phyloP scores from a whole-genome alignment of 2,329 filamentous ascomycete genomes.

The Alternaria sp. region DNA sequence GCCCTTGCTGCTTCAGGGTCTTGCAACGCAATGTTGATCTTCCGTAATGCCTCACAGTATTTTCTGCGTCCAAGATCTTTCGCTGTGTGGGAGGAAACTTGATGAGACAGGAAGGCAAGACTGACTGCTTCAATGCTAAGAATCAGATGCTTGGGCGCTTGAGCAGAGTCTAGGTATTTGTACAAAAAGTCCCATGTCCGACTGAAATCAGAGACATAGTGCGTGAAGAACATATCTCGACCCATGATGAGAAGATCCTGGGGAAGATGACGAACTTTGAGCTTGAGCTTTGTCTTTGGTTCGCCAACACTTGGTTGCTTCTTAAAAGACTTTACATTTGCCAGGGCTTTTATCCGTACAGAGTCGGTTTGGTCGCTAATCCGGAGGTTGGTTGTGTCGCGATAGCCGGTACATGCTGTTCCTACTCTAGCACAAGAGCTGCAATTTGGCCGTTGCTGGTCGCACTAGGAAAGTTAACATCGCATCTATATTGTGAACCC shows the following conservation, averaged over 20 bases:
- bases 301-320: background rate
- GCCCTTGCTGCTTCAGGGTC: constrained; percentile 20
- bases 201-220: constrained; percentile 38
- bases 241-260: constrained; percentile 29
- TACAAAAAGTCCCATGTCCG: constrained; percentile 35
- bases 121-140: constrained; percentile 42
- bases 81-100: constrained; percentile 27
- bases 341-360: constrained; percentile 24
- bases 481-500: background rate
- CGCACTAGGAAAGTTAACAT: constrained; percentile 27
- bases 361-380: constrained; percentile 36
- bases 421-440: constrained; percentile 32
- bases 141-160: constrained; percentile 30
- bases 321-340: background rate
- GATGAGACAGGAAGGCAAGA: constrained; percentile 36
- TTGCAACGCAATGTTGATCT: constrained; percentile 29
- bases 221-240: constrained; percentile 34
- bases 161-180: constrained; percentile 20
- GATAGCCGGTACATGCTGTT: constrained; percentile 32
- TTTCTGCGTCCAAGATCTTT: constrained; percentile 28
- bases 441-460: constrained; percentile 32
- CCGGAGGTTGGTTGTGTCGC: constrained; percentile 32
- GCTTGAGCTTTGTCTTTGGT: constrained; percentile 2
- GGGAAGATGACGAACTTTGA: constrained; percentile 21
- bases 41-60: constrained; percentile 35